Percentiles rank a stretch among this genome's conserved stretches.
These are phyloP conservation scores for Neofusicoccum parvum DNA, from an alignment of 2,329 filamentous ascomycete species.

Conservation along the genomic window DNA sequence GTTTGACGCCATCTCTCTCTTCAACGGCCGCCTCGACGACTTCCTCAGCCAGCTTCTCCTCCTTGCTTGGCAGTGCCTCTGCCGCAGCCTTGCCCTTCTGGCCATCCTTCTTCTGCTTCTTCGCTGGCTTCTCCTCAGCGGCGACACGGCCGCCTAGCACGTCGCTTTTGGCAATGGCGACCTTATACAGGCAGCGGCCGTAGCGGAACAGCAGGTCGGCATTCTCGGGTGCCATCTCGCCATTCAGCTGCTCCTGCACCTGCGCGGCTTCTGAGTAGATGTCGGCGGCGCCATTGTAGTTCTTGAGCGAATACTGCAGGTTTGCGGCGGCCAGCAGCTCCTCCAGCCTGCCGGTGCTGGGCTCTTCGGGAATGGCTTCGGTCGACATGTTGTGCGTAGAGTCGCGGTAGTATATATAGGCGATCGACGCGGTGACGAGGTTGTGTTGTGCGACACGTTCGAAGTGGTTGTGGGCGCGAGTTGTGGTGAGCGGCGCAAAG, in stretches of 20 bases:
- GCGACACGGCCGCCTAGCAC: constrained; percentile 83
- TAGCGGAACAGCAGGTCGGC: constrained; percentile 94
- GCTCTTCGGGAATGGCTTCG: constrained; percentile 29
- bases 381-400: constrained; percentile 1
- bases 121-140: constrained; percentile 52
- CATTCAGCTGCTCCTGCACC: constrained; percentile 83
- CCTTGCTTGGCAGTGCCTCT: constrained; percentile 35
- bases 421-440: not conserved
- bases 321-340: constrained; percentile 80
- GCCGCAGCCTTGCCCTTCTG: constrained; percentile 31
- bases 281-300: constrained; percentile 83
- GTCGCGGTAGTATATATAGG: not conserved
- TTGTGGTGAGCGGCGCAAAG: not conserved
- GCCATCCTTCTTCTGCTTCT: constrained; percentile 51
- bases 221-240: constrained; percentile 87
- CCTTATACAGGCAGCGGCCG: constrained; percentile 88
- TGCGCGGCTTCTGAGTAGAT: constrained; percentile 82
- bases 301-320: constrained; percentile 84
- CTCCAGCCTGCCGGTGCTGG: constrained; percentile 66
- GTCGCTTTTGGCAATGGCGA: constrained; percentile 91
- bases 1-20: constrained; percentile 47
- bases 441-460: not conserved
- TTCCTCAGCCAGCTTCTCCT: constrained; percentile 47
- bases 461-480: not conserved
- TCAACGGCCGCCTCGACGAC: constrained; percentile 44